Conservation (phyloP, 164 flowering plant genomes). For the Macadamia tetraphylla region DNA sequence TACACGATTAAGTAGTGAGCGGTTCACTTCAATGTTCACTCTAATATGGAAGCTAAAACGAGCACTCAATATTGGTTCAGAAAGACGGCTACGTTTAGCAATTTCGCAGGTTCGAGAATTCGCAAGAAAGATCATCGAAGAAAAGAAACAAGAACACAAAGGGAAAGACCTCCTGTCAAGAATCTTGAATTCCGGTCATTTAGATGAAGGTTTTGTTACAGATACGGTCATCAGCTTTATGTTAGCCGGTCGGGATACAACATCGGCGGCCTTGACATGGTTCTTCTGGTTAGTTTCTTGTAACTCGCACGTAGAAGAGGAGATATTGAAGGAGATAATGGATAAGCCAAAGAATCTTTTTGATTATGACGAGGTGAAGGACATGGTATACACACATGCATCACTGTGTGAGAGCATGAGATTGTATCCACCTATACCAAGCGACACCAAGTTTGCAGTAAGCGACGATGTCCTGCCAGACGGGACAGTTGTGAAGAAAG, state of each 20-base stretch:
- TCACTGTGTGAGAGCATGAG: constrained; percentile 50
- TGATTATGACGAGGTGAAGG: constrained; percentile 28
- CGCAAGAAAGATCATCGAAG: constrained; percentile 27
- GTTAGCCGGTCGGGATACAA: background rate
- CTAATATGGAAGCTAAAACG: too few relatives aligned
- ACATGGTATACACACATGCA: constrained; percentile 48
- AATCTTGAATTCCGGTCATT: constrained; percentile 38
- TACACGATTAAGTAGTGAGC: too few relatives aligned
- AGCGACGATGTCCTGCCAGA: constrained; percentile 49
- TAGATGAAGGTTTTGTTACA: constrained; percentile 29
- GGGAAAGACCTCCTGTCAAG: constrained; percentile 33
- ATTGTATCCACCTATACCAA: constrained; percentile 47
- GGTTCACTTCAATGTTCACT: too few relatives aligned
- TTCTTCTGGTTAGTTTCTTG: constrained; percentile 14
- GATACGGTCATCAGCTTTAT: constrained; percentile 34
- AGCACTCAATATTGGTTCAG: too few relatives aligned
- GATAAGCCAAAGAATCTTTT: constrained; percentile 7
- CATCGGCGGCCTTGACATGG: background rate
- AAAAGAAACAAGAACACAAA: constrained; percentile 27
- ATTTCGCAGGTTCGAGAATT: constrained; percentile 22
- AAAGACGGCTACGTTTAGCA: constrained; percentile 13
- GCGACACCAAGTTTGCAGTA: constrained; percentile 33
- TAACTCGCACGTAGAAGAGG: constrained; percentile 16
- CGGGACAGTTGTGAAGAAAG: constrained; percentile 47
- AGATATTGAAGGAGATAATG: constrained; percentile 22